phyloP scores from a whole-genome alignment of 2,329 filamentous ascomycete genomes.

The Aspergillus fijiensis region DNA sequence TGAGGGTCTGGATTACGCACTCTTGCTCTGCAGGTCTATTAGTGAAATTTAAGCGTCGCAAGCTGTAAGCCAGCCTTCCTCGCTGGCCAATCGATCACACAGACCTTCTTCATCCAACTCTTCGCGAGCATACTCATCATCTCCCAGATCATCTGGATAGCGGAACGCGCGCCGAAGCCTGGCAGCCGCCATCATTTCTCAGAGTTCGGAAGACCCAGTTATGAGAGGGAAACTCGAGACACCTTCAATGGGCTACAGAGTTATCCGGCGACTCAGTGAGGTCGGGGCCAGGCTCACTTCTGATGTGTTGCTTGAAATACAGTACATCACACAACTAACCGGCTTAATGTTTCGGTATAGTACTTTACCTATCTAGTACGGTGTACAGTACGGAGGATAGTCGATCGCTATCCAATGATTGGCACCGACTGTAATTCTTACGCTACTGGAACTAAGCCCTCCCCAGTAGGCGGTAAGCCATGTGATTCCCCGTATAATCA shows the following conservation, averaged over 20 bases:
- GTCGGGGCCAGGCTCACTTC: too few relatives aligned
- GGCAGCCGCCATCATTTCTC: conserved; percentile 51
- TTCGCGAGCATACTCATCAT: conserved; percentile 55
- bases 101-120: conserved; percentile 75
- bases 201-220: not conserved
- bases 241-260: not conserved
- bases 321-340: too few relatives aligned
- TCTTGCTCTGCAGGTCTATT: conserved; percentile 40
- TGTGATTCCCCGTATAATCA: too few relatives aligned
- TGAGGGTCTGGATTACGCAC: conserved; percentile 38
- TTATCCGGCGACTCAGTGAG: not conserved
- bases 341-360: too few relatives aligned
- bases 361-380: too few relatives aligned
- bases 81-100: conserved; percentile 4
- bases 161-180: conserved; percentile 75
- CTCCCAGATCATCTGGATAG: conserved; percentile 64
- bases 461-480: too few relatives aligned
- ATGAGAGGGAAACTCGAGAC: not conserved
- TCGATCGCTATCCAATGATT: too few relatives aligned
- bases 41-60: conserved; percentile 1
- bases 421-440: too few relatives aligned
- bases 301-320: too few relatives aligned
- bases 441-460: too few relatives aligned
- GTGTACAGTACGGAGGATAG: too few relatives aligned
- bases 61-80: not conserved